Evolutionary conservation across 805 yeast genomes (phyloP).

Genomic region (Cyberlindnera mycetangii): DNA sequence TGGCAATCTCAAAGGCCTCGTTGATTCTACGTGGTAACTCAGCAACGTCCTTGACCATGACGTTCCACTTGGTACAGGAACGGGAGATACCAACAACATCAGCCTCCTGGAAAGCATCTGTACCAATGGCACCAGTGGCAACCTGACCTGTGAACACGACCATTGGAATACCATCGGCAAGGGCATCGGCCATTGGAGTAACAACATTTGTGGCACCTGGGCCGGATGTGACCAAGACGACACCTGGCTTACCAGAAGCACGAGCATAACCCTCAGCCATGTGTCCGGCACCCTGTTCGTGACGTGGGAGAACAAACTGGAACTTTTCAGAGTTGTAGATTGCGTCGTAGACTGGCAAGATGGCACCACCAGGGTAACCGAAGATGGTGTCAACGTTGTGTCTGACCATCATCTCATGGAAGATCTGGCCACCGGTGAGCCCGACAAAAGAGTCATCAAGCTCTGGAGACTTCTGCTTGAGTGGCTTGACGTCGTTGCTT

Average conservation of each 20-base stretch:
- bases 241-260: slow-evolving; percentile 95
- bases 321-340: slow-evolving; percentile 87
- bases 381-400: slow-evolving; percentile 94
- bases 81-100: slow-evolving; percentile 96
- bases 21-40: slow-evolving; percentile 94
- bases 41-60: slow-evolving; percentile 92
- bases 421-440: slow-evolving; percentile 96
- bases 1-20: slow-evolving; percentile 97
- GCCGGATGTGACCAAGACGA: slow-evolving; percentile 96
- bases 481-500: slow-evolving; percentile 6
- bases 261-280: slow-evolving; percentile 99
- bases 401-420: slow-evolving; percentile 98
- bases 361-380: slow-evolving; percentile 99
- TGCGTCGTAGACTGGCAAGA: slow-evolving; percentile 96
- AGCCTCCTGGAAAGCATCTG: slow-evolving; percentile 99
- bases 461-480: slow-evolving; percentile 13
- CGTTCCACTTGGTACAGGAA: slow-evolving; percentile 98
- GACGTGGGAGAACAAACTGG: slow-evolving; percentile 89
- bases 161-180: slow-evolving; percentile 95
- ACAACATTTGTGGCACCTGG: slow-evolving; percentile 99
- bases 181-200: slow-evolving; percentile 98
- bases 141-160: slow-evolving; percentile 98
- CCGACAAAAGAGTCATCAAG: slow-evolving; percentile 92
- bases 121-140: slow-evolving; percentile 91
- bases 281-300: slow-evolving; percentile 99